Percentiles rank a stretch among this genome's conserved stretches.
phyloP scores from a whole-genome alignment of 1,284 basidiomycete species.

The Pseudozyma flocculosa region DNA sequence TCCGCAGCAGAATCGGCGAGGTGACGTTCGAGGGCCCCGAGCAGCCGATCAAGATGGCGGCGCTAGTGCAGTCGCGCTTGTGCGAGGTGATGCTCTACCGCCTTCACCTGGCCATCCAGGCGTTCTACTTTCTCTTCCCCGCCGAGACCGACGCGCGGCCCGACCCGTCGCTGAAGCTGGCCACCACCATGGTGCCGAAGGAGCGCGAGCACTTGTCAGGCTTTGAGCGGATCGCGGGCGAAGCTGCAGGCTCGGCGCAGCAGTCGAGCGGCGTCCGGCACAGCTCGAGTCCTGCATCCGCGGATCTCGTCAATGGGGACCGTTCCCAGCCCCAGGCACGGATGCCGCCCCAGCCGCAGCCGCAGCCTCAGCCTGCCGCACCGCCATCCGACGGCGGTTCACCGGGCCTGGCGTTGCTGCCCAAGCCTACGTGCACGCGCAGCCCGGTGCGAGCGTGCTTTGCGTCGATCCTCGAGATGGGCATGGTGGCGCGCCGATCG shows the following conservation, averaged over 20 bases:
- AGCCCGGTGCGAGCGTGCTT: conserved; percentile 38
- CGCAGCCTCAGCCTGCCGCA: too few relatives aligned
- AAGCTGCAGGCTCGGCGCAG: not conserved
- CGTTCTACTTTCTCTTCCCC: conserved; percentile 33
- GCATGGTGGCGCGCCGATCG: conserved; percentile 18
- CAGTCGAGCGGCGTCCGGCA: too few relatives aligned
- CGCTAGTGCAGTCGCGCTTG: conserved; percentile 35
- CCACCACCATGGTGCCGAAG: conserved; percentile 35
- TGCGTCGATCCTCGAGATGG: conserved; percentile 34
- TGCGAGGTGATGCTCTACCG: conserved; percentile 33
- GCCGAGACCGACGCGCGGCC: conserved; percentile 19
- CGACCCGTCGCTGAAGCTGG: conserved; percentile 32
- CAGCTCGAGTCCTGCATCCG: too few relatives aligned
- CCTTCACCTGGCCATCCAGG: conserved; percentile 32
- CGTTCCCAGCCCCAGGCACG: too few relatives aligned
- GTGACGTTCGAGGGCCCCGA: conserved; percentile 33
- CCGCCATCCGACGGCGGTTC: too few relatives aligned
- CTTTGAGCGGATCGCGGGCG: conserved; percentile 35
- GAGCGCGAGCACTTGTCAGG: conserved; percentile 23
- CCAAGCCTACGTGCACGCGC: conserved; percentile 29
- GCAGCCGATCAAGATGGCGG: conserved; percentile 34
- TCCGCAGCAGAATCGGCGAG: conserved; percentile 23
- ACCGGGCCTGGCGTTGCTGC: conserved; percentile 15
- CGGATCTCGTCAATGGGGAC: too few relatives aligned
- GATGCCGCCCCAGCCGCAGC: too few relatives aligned